These are phyloP conservation scores for Paramecium primaurelia DNA, from an alignment of 73 alveolate species.

Conservation along the genomic window DNA sequence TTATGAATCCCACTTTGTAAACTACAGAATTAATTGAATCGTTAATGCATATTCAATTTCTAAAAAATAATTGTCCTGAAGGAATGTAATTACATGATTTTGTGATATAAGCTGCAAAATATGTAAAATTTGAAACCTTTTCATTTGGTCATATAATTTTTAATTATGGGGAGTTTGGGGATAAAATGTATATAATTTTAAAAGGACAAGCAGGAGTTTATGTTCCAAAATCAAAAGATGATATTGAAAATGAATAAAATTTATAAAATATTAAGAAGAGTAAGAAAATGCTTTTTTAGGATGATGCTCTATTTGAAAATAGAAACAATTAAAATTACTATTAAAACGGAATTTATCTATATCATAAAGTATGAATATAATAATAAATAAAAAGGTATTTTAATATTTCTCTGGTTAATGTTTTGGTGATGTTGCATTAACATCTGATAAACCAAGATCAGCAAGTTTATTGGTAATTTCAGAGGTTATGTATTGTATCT, in stretches of 20 bases:
- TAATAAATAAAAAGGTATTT: not conserved
- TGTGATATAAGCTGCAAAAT: not conserved
- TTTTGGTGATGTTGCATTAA: slow-evolving; percentile 39
- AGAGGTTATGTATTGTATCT: not conserved
- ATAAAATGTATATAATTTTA: slow-evolving; percentile 16
- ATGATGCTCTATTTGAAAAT: not conserved
- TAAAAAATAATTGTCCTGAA: slow-evolving; percentile 2
- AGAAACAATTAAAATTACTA: not conserved
- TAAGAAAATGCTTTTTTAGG: not conserved
- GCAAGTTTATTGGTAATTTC: slow-evolving; percentile 9
- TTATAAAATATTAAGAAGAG: not conserved
- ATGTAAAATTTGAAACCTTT: not conserved
- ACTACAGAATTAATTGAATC: not conserved
- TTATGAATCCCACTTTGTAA: not conserved
- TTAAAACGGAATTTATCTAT: not conserved
- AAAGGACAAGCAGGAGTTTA: slow-evolving; percentile 24
- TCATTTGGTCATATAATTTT: not conserved
- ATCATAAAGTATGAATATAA: not conserved
- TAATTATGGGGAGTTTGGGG: slow-evolving; percentile 46
- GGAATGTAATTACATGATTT: not conserved
- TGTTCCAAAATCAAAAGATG: slow-evolving; percentile 20
- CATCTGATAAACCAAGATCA: slow-evolving; percentile 5
- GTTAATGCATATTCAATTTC: not conserved
- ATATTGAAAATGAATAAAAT: not conserved
- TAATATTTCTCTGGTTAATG: slow-evolving; percentile 9